A percentile compares a stretch with the other conserved stretches of the same genome.
These are phyloP conservation scores for Boletus patriciae DNA, from an alignment of 768 basidiomycete species.

Conservation along the genomic window DNA sequence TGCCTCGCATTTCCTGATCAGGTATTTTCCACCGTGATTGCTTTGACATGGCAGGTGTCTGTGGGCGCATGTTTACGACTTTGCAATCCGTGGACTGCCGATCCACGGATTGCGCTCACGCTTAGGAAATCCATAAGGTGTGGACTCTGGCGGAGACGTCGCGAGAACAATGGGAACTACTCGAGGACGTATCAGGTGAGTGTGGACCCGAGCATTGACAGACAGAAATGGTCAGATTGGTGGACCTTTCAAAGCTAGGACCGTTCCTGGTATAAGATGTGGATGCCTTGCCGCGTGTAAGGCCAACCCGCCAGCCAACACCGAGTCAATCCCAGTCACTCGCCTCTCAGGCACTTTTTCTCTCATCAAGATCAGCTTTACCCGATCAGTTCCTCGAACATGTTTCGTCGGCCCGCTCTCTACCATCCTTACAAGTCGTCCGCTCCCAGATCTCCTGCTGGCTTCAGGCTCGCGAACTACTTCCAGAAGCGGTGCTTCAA, in stretches of 20 bases:
- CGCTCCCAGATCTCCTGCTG: conserved; percentile 24
- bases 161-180: conserved; percentile 19
- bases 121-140: background rate
- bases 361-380: background rate
- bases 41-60: conserved; percentile 5
- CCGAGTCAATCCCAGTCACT: conserved; percentile 6
- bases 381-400: conserved; percentile 1
- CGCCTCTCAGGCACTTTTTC: background rate
- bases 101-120: background rate
- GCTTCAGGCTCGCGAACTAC: conserved; percentile 24
- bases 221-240: conserved; percentile 10
- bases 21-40: background rate
- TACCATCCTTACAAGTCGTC: conserved; percentile 18
- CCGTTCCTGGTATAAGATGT: conserved; percentile 20
- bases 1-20: background rate
- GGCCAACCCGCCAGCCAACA: background rate
- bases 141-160: conserved; percentile 9
- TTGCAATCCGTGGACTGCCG: background rate
- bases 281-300: background rate
- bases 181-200: background rate
- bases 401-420: conserved; percentile 19
- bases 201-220: conserved; percentile 4
- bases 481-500: conserved; percentile 23
- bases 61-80: conserved; percentile 7
- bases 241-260: background rate